phyloP scores from a whole-genome alignment of 2,329 filamentous ascomycete genomes.

The Pseudogymnoascus sp. region DNA sequence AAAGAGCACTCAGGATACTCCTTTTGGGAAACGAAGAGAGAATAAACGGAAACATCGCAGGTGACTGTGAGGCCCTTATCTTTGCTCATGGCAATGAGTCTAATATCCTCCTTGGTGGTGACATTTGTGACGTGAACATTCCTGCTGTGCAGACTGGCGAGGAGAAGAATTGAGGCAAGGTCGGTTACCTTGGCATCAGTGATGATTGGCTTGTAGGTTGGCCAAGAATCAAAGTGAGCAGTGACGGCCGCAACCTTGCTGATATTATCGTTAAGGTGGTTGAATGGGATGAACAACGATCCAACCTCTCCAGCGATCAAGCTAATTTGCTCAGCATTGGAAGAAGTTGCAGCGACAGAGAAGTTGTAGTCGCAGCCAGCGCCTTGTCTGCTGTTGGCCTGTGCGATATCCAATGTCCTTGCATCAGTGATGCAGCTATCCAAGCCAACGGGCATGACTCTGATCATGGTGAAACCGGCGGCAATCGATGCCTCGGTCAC shows the following conservation, averaged over 20 bases:
- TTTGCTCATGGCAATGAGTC: conserved; percentile 68
- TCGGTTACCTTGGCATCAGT: conserved; percentile 76
- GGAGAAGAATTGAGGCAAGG: conserved; percentile 68
- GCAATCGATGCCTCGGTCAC: conserved; percentile 68
- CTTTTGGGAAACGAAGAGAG: conserved; percentile 63
- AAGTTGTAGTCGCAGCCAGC: conserved; percentile 74
- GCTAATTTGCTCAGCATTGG: conserved; percentile 67
- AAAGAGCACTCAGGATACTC: conserved; percentile 61
- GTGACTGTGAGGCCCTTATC: conserved; percentile 75
- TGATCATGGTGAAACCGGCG: conserved; percentile 71
- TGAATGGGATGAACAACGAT: conserved; percentile 76
- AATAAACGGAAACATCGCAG: conserved; percentile 75
- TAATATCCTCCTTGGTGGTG: conserved; percentile 73
- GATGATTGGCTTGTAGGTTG: conserved; percentile 67
- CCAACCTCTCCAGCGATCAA: conserved; percentile 66
- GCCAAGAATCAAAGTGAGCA: conserved; percentile 72
- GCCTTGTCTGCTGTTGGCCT: conserved; percentile 59
- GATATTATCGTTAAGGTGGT: conserved; percentile 70
- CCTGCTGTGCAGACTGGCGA: conserved; percentile 69
- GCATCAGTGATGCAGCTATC: conserved; percentile 67
- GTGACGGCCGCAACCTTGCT: conserved; percentile 75
- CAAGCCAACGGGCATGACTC: conserved; percentile 67
- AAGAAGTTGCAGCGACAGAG: conserved; percentile 65
- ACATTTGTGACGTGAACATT: conserved; percentile 75
- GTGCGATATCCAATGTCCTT: conserved; percentile 60